Conservation (phyloP, 331 rosid genomes). For the Pyracantha coccinea region DNA sequence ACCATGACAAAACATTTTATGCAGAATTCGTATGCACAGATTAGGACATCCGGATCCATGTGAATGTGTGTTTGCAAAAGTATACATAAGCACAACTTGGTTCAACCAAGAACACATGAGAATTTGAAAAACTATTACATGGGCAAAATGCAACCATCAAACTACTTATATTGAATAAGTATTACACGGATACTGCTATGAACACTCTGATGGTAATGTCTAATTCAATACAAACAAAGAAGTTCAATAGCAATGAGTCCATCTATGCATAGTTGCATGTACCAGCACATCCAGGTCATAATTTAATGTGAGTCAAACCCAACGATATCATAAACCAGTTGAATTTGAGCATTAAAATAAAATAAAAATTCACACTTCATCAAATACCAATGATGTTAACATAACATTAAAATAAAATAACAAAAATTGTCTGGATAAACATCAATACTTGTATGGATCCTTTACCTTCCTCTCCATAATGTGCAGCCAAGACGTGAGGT, state of each 20-base stretch:
- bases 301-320: neutral
- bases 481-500: constrained; percentile 81
- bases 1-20: neutral
- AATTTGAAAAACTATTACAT: neutral
- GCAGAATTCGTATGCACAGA: neutral
- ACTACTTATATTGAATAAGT: no score
- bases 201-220: neutral
- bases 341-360: neutral
- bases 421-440: neutral
- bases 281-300: neutral
- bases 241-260: neutral
- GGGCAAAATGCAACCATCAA: neutral
- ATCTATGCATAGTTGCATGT: neutral
- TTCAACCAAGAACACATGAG: neutral
- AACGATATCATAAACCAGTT: neutral
- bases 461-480: constrained; percentile 94
- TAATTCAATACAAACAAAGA: neutral
- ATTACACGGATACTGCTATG: neutral
- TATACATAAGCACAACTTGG: neutral
- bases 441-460: neutral
- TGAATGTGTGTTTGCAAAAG: neutral
- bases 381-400: neutral
- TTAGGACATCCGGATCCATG: neutral
- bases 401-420: neutral
- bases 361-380: neutral